A percentile compares a stretch with the other conserved stretches of the same genome.
Conservation (phyloP, 176 grass and related monocot species). For the Aegilops speltoides region DNA sequence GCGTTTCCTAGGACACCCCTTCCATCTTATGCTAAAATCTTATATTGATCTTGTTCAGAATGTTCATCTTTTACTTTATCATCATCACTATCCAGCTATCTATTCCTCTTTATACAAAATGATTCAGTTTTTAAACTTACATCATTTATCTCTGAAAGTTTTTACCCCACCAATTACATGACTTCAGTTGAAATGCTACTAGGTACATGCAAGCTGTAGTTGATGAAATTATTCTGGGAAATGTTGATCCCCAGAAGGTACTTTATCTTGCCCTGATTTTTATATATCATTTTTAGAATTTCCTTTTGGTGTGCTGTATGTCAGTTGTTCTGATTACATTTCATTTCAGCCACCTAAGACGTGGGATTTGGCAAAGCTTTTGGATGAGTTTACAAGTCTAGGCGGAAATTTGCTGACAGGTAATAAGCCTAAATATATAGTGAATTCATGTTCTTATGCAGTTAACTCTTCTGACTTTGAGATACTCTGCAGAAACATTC, state of each 20-base stretch:
- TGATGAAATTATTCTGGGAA: constrained; percentile 80
- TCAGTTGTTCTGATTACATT: constrained; percentile 14
- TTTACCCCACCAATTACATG: background rate
- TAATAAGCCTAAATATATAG: constrained; percentile 38
- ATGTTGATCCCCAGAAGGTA: constrained; percentile 77
- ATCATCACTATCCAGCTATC: constrained; percentile 1
- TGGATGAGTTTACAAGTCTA: constrained; percentile 66
- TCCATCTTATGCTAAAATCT: background rate
- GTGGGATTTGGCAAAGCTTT: constrained; percentile 75
- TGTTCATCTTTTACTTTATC: background rate
- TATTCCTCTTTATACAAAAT: background rate
- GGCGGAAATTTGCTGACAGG: constrained; percentile 63
- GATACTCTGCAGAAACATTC: constrained; percentile 65
- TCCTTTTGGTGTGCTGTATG: background rate
- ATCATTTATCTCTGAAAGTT: constrained; percentile 21
- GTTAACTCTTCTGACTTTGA: constrained; percentile 11
- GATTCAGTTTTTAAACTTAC: background rate
- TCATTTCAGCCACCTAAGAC: constrained; percentile 61
- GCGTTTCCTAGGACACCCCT: background rate
- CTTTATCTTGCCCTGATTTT: background rate
- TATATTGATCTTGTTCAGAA: background rate
- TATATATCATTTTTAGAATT: background rate
- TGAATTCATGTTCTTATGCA: background rate
- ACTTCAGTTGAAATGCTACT: constrained; percentile 33
- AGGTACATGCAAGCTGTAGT: constrained; percentile 98